Conservation (phyloP, 495 filamentous ascomycete species). For the Talaromyces trachyspermus region DNA sequence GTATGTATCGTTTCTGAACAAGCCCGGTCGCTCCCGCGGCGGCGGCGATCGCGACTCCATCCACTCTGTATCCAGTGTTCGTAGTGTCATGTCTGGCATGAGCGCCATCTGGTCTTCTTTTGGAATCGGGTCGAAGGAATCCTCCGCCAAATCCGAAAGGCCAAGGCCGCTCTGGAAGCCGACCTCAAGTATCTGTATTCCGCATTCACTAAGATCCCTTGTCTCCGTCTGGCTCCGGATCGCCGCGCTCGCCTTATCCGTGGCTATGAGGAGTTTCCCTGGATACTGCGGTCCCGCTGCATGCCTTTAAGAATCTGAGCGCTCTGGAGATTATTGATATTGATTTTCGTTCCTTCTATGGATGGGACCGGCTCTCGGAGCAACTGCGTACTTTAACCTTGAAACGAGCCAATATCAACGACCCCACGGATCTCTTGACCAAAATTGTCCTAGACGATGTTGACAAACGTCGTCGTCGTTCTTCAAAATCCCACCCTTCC, state of each 20-base stretch:
- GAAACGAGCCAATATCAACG: conserved; percentile 79
- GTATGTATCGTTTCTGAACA: conserved; percentile 91
- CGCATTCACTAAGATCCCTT: conserved; percentile 96
- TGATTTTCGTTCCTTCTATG: conserved; percentile 93
- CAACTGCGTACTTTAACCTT: conserved; percentile 85
- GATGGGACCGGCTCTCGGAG: conserved; percentile 90
- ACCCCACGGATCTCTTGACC: conserved; percentile 81
- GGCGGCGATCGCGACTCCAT: conserved; percentile 85
- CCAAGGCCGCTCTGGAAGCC: conserved; percentile 72
- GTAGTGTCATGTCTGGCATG: conserved; percentile 96
- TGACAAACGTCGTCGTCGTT: conserved; percentile 79
- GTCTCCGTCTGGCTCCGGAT: conserved; percentile 79
- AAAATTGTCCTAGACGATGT: conserved; percentile 94
- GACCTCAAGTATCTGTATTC: conserved; percentile 96
- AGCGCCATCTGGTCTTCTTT: conserved; percentile 86
- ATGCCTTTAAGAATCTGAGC: conserved; percentile 93
- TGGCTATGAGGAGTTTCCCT: conserved; percentile 96
- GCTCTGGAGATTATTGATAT: conserved; percentile 89
- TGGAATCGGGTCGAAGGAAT: conserved; percentile 66
- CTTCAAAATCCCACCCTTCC: conserved; percentile 75
- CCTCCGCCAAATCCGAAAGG: conserved; percentile 71
- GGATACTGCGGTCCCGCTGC: conserved; percentile 91
- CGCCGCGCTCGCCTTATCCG: conserved; percentile 79
- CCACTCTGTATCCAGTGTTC: conserved; percentile 90
- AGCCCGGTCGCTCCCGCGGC: conserved; percentile 62